Conservation (phyloP, 495 filamentous ascomycete species). For the Penicillium argentinense region DNA sequence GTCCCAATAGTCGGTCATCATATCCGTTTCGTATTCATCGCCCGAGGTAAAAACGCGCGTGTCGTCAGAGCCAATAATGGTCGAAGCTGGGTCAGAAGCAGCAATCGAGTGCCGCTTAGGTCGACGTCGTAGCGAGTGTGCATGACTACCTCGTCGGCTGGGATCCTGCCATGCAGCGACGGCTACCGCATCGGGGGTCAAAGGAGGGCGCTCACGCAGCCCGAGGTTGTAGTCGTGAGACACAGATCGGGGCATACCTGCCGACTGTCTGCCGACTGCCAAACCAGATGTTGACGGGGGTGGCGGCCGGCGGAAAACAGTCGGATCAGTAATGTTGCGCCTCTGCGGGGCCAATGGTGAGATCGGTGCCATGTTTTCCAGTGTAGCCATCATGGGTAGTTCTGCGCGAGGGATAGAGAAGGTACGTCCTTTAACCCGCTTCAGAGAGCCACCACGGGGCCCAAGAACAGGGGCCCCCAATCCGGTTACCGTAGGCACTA, state of each 20-base stretch:
- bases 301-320: constrained; percentile 34
- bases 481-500: constrained; percentile 25
- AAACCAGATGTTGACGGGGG: constrained; percentile 17
- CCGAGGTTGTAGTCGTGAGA: constrained; percentile 28
- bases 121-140: constrained; percentile 30
- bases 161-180: constrained; percentile 27
- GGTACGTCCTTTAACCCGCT: constrained; percentile 37
- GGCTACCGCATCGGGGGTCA: constrained; percentile 33
- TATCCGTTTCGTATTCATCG: constrained; percentile 84
- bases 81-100: constrained; percentile 74
- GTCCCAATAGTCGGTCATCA: constrained; percentile 90
- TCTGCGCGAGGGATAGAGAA: constrained; percentile 32
- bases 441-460: constrained; percentile 29
- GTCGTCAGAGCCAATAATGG: constrained; percentile 82
- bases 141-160: constrained; percentile 9
- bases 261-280: constrained; percentile 8
- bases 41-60: constrained; percentile 69
- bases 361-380: constrained; percentile 23
- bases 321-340: constrained; percentile 46
- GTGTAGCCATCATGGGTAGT: constrained; percentile 19
- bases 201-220: constrained; percentile 20
- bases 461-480: constrained; percentile 19
- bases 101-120: constrained; percentile 49
- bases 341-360: constrained; percentile 26
- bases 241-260: constrained; percentile 23